phyloP scores from a whole-genome alignment of 108 stramenopile genomes.

The Fragilaria radians region DNA sequence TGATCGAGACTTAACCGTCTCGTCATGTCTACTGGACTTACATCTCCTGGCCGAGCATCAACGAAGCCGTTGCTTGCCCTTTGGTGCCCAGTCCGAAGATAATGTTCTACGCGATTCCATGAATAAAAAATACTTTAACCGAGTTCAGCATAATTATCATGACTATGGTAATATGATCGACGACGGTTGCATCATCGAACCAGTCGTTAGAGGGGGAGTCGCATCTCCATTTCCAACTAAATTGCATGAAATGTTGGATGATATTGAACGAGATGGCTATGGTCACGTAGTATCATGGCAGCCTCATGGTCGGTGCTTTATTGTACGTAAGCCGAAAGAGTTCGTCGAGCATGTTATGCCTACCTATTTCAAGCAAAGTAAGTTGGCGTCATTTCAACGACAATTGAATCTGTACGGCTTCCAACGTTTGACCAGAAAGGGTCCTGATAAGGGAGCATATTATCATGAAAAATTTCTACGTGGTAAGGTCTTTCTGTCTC shows the following conservation, averaged over 20 bases:
- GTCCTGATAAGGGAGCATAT: conserved; percentile 37
- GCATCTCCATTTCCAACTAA: conserved; percentile 57
- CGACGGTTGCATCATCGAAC: too few species aligned
- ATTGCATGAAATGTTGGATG: conserved; percentile 62
- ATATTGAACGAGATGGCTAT: too few species aligned
- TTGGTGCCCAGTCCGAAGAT: too few species aligned
- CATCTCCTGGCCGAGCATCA: too few species aligned
- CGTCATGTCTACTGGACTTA: too few species aligned
- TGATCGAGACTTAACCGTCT: too few species aligned
- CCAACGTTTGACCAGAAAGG: conserved; percentile 29
- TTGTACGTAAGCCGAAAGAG: conserved; percentile 55
- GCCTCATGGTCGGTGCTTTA: conserved; percentile 66
- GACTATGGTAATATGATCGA: too few species aligned
- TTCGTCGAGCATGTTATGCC: conserved; percentile 76
- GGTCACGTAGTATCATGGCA: too few species aligned
- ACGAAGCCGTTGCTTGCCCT: too few species aligned
- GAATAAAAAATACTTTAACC: too few species aligned
- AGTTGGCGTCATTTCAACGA: conserved; percentile 63
- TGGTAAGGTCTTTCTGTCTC: conserved; percentile 25
- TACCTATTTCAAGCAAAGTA: conserved; percentile 68
- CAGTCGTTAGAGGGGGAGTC: conserved; percentile 47
- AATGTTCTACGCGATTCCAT: too few species aligned
- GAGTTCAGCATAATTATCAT: too few species aligned
- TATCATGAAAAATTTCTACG: conserved; percentile 42
- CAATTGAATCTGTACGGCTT: conserved; percentile 68